Evolutionary conservation across 441 rosid species (phyloP).

Genomic region (Corymbia calophylla): DNA sequence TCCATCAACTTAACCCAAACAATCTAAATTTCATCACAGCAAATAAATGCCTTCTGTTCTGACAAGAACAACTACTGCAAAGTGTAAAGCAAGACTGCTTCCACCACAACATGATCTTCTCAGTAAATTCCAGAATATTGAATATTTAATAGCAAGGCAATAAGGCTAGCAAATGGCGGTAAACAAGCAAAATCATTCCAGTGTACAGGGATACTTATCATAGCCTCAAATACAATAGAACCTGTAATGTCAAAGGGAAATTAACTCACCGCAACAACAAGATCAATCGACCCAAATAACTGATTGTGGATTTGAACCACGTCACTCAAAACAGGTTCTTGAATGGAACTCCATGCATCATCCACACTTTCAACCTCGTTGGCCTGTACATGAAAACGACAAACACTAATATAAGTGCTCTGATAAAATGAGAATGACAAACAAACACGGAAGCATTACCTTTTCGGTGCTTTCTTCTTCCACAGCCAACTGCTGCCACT

Average conservation of each 20-base stretch:
- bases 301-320: conserved; percentile 63
- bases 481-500: conserved; percentile 71
- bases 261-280: conserved; percentile 50
- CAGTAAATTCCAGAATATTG: neutral
- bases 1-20: neutral
- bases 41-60: neutral
- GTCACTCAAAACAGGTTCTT: conserved; percentile 41
- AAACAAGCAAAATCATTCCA: neutral
- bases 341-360: conserved; percentile 67
- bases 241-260: neutral
- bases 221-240: neutral
- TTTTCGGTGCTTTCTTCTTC: conserved; percentile 49
- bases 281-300: conserved; percentile 73
- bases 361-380: conserved; percentile 41
- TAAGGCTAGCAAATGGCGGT: neutral
- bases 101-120: neutral
- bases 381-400: neutral
- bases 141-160: neutral
- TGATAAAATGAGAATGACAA: neutral
- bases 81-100: neutral
- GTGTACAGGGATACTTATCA: neutral
- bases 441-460: conserved; percentile 30
- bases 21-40: neutral
- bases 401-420: neutral
- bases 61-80: neutral